Conservation (phyloP, 176 grass and related monocot genomes). For the Olyra latifolia region DNA sequence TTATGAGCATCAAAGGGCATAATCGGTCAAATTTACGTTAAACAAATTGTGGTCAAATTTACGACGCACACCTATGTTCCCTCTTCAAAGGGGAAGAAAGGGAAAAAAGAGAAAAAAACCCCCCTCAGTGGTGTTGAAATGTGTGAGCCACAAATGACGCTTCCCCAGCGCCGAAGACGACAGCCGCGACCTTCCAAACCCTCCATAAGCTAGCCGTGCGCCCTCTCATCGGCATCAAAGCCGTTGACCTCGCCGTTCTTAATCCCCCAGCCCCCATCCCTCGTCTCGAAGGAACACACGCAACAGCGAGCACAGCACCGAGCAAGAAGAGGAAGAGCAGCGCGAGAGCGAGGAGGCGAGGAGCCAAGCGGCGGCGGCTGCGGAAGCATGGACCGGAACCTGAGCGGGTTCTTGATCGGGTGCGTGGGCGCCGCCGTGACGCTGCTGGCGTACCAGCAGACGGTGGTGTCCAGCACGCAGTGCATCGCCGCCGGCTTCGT, state of each 20-base stretch:
- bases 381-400: constrained; percentile 53
- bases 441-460: constrained; percentile 82
- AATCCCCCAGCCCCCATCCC: not conserved
- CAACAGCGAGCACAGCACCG: constrained; percentile 12
- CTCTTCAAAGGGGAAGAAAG: too few relatives aligned
- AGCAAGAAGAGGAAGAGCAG: not conserved
- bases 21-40: not conserved
- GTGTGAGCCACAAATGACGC: not conserved
- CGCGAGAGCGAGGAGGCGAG: not conserved
- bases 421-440: constrained; percentile 77
- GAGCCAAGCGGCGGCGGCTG: not conserved
- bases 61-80: not conserved
- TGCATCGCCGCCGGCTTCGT: constrained; percentile 69
- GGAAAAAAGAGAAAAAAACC: too few relatives aligned
- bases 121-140: not conserved
- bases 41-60: not conserved
- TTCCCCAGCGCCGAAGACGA: constrained; percentile 11
- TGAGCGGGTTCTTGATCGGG: constrained; percentile 85
- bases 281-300: not conserved
- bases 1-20: not conserved
- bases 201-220: constrained; percentile 18
- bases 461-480: constrained; percentile 70
- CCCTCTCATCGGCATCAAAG: constrained; percentile 10
- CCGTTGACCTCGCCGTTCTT: constrained; percentile 47
- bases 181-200: not conserved